These are phyloP conservation scores for Sicyos edulis DNA, from an alignment of 306 rosid species.

Conservation along the genomic window DNA sequence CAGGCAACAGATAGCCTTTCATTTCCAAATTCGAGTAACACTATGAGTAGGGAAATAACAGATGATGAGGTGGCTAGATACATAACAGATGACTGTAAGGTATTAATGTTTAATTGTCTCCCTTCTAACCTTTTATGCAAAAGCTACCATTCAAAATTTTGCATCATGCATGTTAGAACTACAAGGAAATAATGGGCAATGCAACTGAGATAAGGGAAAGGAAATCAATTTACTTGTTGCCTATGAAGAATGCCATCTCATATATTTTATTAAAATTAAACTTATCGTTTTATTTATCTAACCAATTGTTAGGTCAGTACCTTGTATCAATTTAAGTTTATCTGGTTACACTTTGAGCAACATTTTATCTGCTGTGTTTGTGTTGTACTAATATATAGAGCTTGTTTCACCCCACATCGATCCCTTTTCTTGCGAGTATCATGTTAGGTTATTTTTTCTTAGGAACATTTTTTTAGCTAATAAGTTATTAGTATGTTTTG, in stretches of 20 bases:
- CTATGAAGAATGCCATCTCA: too few species aligned
- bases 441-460: too few species aligned
- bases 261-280: too few species aligned
- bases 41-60: constrained; percentile 30
- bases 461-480: not conserved
- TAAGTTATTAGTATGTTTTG: not conserved
- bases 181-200: not conserved
- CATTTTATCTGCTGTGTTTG: not conserved
- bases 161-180: not conserved
- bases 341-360: not conserved
- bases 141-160: not conserved
- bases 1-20: constrained; percentile 29
- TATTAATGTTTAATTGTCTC: constrained; percentile 19
- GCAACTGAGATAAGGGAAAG: not conserved
- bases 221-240: too few species aligned
- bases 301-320: not conserved
- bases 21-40: constrained; percentile 27
- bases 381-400: not conserved
- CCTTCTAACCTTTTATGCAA: not conserved
- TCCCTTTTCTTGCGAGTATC: not conserved
- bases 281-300: not conserved
- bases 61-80: constrained; percentile 37
- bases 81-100: constrained; percentile 36
- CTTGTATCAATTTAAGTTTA: not conserved
- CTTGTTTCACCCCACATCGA: not conserved